phyloP scores from a whole-genome alignment of 805 yeast genomes.

The Suhomyces emberorum region DNA sequence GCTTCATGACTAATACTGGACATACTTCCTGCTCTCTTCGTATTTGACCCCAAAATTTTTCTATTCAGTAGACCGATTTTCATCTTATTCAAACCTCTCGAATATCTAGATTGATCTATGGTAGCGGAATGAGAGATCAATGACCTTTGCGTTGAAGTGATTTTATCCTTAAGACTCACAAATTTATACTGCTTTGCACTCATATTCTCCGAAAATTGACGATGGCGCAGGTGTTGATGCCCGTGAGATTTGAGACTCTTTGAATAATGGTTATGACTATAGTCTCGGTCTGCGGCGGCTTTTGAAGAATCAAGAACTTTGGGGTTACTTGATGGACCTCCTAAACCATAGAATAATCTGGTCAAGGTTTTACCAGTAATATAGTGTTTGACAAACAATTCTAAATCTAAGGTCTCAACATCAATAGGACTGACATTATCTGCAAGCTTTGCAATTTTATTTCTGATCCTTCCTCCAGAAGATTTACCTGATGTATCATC shows the following conservation, averaged over 20 bases:
- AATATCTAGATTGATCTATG: slow-evolving; percentile 22
- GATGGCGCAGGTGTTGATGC: slow-evolving; percentile 3
- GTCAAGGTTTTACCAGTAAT: slow-evolving; percentile 32
- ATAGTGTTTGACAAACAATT: slow-evolving; percentile 27
- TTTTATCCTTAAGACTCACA: slow-evolving; percentile 33
- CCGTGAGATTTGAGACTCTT: not conserved
- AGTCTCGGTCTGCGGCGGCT: not conserved
- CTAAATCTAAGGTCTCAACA: slow-evolving; percentile 41
- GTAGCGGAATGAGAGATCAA: slow-evolving; percentile 8
- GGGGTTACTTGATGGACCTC: not conserved
- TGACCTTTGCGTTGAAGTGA: slow-evolving; percentile 16
- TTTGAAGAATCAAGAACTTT: not conserved
- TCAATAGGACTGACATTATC: slow-evolving; percentile 35
- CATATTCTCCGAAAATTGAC: slow-evolving; percentile 3
- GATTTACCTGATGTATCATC: slow-evolving; percentile 13
- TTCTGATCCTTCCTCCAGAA: slow-evolving; percentile 28
- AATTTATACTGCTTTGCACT: slow-evolving; percentile 21
- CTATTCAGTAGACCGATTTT: slow-evolving; percentile 31
- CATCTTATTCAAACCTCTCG: slow-evolving; percentile 35
- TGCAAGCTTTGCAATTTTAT: slow-evolving; percentile 32
- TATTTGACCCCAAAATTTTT: slow-evolving; percentile 4
- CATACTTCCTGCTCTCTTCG: not conserved
- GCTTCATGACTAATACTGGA: not conserved
- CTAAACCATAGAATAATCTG: slow-evolving; percentile 29
- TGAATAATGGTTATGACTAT: slow-evolving; percentile 5